These are phyloP conservation scores for Letharia lupina DNA, from an alignment of 495 filamentous ascomycete species.

Conservation along the genomic window DNA sequence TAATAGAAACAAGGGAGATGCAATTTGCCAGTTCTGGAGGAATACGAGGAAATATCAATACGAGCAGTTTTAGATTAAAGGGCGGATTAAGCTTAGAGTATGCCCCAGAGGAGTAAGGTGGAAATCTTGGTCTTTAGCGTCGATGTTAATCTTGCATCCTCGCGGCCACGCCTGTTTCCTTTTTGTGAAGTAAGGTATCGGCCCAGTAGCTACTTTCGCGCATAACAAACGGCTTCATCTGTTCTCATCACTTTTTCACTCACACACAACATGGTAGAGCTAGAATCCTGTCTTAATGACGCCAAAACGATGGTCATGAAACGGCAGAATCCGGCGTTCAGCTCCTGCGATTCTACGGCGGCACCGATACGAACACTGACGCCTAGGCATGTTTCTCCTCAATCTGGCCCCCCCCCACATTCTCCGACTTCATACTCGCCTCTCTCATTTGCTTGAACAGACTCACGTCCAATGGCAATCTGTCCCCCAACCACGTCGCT, in stretches of 20 bases:
- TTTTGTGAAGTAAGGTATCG: too few species aligned
- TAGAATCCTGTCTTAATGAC: too few species aligned
- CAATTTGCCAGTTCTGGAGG: background rate
- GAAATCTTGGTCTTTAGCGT: background rate
- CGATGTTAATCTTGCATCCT: too few species aligned
- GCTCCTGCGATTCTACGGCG: background rate
- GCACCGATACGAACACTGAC: background rate
- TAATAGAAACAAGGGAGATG: background rate
- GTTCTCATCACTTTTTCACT: too few species aligned
- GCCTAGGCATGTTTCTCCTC: background rate
- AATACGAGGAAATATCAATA: background rate
- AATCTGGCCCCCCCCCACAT: background rate
- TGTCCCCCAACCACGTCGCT: constrained; percentile 79
- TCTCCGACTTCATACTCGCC: constrained; percentile 13
- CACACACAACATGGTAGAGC: too few species aligned
- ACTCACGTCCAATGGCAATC: constrained; percentile 57
- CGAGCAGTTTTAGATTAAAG: background rate
- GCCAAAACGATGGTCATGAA: too few species aligned
- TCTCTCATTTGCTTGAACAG: constrained; percentile 41
- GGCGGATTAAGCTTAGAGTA: background rate
- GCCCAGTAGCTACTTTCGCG: too few species aligned
- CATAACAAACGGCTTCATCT: too few species aligned
- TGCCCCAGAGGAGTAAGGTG: background rate
- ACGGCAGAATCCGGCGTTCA: too few species aligned
- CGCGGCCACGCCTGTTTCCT: too few species aligned